Percentiles rank a stretch among this genome's conserved stretches.
phyloP scores from a whole-genome alignment of 1,284 basidiomycete species.

The Puccinia novopanici region DNA sequence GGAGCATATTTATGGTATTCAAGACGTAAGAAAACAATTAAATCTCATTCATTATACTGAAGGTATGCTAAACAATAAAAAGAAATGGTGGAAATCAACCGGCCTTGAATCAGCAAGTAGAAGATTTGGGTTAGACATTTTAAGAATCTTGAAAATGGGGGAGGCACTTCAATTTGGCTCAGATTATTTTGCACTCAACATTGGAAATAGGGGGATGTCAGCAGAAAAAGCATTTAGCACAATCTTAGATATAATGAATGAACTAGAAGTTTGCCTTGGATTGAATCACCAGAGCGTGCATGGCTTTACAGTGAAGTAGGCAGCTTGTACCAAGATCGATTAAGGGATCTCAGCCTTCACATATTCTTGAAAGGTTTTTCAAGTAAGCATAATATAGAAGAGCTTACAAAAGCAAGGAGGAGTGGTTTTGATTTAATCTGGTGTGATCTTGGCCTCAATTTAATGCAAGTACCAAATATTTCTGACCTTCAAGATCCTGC shows the following conservation, averaged over 20 bases:
- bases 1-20: not conserved
- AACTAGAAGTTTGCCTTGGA: too few relatives aligned
- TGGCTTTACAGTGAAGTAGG: too few relatives aligned
- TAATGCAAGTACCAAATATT: not conserved
- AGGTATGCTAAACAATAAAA: not conserved
- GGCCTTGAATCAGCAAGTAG: not conserved
- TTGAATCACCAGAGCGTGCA: too few relatives aligned
- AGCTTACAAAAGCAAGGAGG: too few relatives aligned
- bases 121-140: not conserved
- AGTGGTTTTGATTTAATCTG: too few relatives aligned
- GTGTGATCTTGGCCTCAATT: too few relatives aligned
- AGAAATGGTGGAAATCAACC: not conserved
- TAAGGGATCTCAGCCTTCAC: too few relatives aligned
- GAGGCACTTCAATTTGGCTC: constrained; percentile 1
- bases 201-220: too few relatives aligned
- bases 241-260: not conserved
- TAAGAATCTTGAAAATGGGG: not conserved
- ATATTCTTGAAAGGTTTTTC: too few relatives aligned
- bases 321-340: too few relatives aligned
- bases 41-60: not conserved
- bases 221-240: not conserved
- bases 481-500: not conserved
- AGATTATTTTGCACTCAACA: too few relatives aligned
- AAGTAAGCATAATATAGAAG: too few relatives aligned
- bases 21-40: not conserved